Base-by-base conservation (phyloP, 352 stramenopile genomes). In the Phytopythium mirpurense region DNA sequence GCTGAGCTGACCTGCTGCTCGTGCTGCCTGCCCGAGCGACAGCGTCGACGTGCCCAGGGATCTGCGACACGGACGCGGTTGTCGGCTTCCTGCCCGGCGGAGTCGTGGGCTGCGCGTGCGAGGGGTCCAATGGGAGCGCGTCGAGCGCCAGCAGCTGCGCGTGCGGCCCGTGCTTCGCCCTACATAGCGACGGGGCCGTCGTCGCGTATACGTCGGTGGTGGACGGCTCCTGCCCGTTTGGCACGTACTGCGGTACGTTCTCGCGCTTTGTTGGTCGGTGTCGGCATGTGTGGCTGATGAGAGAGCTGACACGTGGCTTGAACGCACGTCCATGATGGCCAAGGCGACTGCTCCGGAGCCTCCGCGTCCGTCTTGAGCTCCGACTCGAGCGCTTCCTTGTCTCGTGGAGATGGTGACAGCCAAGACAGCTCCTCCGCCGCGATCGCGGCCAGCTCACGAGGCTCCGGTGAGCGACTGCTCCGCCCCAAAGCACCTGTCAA, bases 91-190 rank as follows among this genome's bases (percentile, higher is more conserved):
- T 48, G 7, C 46, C 68, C 0, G 63, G 60, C 57, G 73, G 70
- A 6, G 19, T 10, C 11, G 26, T 53, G 15, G 59, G 50, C 31
- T 80, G 70, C 37, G 59, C 47, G 21, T 83, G 72, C 31, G 63
- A n/a, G 19, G 64, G 67, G 34, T 64, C 55, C 5, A 60, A 60
- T 14, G 58, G 49, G 18, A 65, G 36, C 18, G 55, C 63, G 15
- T 47, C 59, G 5, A 59, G 62, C 29, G 21, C 42, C 9, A 52
- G 43, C 34, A 46, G 51, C 31, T 83, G 72, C 59, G 63, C 60
- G 23, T 83, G 72, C 55, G 62, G 64, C 15, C 51, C 74, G 43
- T 84, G 73, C 60, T 84, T 78, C 42, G 5, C 24, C 16, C 21
- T 65, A 35, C 51, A 64, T 34, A 1, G 50, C 9, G 56, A 64